Percentiles rank a stretch among this genome's conserved stretches.
These are phyloP conservation scores for Hypoxylon sp. DNA, from an alignment of 2,329 filamentous ascomycete species.

Conservation along the genomic window DNA sequence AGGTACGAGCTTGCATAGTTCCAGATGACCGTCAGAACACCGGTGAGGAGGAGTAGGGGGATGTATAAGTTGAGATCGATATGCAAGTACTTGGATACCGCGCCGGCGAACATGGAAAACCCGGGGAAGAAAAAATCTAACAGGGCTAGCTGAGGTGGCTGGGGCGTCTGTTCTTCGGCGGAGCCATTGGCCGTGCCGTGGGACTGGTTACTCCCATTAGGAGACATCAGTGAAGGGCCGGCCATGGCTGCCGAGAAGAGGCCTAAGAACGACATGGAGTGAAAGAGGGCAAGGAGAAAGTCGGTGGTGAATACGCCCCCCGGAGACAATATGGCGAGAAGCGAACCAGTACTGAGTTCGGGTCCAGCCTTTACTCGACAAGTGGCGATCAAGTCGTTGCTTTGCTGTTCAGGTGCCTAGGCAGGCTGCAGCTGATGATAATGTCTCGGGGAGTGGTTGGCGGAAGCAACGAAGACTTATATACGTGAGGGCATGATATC, in stretches of 20 bases:
- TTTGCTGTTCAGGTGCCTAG: neutral
- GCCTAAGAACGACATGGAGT: neutral
- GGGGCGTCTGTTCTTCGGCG: constrained; percentile 7
- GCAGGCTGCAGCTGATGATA: too few relatives aligned
- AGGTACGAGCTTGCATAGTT: constrained; percentile 60
- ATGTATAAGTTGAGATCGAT: constrained; percentile 71
- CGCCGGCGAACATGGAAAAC: constrained; percentile 64
- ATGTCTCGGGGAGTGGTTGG: neutral
- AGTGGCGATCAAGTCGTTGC: too few relatives aligned
- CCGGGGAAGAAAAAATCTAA: constrained; percentile 73
- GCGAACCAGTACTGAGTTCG: neutral
- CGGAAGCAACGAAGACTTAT: constrained; percentile 1
- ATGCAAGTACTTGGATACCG: constrained; percentile 63
- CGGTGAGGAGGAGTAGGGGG: constrained; percentile 61
- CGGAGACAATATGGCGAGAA: neutral
- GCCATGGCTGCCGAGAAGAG: constrained; percentile 31
- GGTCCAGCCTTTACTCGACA: neutral
- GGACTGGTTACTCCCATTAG: constrained; percentile 5
- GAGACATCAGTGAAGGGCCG: constrained; percentile 20
- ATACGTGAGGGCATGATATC: neutral
- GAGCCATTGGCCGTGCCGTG: constrained; percentile 5
- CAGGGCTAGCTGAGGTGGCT: constrained; percentile 53
- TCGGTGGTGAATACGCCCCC: neutral
- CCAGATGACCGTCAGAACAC: constrained; percentile 59
- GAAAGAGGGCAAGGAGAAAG: neutral